Evolutionary conservation across 2,329 filamentous ascomycete species (phyloP).

Genomic region (Hypomyces perniciosus): DNA sequence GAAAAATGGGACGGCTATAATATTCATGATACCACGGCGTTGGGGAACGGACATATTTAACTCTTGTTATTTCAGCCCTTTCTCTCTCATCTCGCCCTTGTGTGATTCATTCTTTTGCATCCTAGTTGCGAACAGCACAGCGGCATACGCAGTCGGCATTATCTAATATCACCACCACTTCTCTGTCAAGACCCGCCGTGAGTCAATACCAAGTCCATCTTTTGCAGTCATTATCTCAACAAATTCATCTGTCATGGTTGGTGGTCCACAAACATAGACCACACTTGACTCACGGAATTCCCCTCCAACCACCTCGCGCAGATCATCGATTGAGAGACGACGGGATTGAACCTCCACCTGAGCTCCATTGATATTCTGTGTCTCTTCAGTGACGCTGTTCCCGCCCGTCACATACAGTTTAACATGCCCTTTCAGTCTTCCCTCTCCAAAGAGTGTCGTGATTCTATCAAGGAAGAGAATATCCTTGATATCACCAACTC

Average conservation of each 20-base stretch:
- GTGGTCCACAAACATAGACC: constrained; percentile 64
- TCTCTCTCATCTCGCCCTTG: background rate
- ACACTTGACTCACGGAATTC: constrained; percentile 34
- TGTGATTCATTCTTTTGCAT: background rate
- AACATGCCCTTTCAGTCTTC: constrained; percentile 34
- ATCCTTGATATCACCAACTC: constrained; percentile 20
- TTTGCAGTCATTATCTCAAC: constrained; percentile 40
- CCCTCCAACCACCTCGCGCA: constrained; percentile 34
- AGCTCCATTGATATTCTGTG: constrained; percentile 3
- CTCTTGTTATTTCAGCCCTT: background rate
- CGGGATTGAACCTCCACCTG: constrained; percentile 23
- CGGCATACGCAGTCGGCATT: too few species aligned
- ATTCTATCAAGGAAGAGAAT: constrained; percentile 50
- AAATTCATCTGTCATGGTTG: constrained; percentile 62
- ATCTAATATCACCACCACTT: constrained; percentile 52
- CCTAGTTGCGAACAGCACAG: too few species aligned
- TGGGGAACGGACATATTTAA: constrained; percentile 5
- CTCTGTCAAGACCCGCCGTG: constrained; percentile 48
- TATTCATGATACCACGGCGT: constrained; percentile 13
- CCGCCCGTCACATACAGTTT: constrained; percentile 42
- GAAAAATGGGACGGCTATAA: constrained; percentile 1
- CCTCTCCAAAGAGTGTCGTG: constrained; percentile 32
- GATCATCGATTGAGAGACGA: constrained; percentile 38
- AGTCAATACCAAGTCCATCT: constrained; percentile 32
- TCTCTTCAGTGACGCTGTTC: background rate